Evolutionary conservation across 306 rosid genomes (phyloP).

Genomic region (Urtica urens): DNA sequence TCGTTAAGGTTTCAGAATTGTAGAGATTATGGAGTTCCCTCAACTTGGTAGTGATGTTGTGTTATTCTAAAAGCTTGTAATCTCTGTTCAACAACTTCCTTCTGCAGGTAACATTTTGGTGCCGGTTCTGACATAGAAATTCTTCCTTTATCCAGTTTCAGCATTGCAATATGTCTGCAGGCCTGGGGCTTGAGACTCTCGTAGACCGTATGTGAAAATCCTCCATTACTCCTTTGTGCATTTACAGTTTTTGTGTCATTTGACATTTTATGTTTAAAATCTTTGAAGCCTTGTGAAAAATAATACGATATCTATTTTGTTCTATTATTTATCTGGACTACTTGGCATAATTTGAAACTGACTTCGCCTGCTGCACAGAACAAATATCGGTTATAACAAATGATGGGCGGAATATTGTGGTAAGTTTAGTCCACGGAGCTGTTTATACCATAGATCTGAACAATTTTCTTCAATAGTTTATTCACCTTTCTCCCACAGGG

Average conservation of each 20-base stretch:
- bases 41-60: no score
- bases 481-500: constrained; percentile 37
- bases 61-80: neutral
- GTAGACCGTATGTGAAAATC: constrained; percentile 37
- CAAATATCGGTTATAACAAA: constrained; percentile 82
- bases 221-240: neutral
- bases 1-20: neutral
- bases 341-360: no score
- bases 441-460: neutral
- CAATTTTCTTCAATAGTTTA: neutral
- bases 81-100: neutral
- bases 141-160: neutral
- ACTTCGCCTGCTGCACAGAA: constrained; percentile 35
- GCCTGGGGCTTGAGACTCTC: constrained; percentile 43
- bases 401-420: constrained; percentile 95
- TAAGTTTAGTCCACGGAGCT: constrained; percentile 16
- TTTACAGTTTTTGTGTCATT: neutral
- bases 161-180: constrained; percentile 28
- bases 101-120: constrained; percentile 8
- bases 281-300: no score
- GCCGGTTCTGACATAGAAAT: constrained; percentile 2
- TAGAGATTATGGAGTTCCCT: no score
- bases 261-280: neutral
- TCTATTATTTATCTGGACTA: no score
- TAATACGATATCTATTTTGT: no score